Conservation (phyloP, 2,329 filamentous ascomycete species). For the Nemania bipapillata region DNA sequence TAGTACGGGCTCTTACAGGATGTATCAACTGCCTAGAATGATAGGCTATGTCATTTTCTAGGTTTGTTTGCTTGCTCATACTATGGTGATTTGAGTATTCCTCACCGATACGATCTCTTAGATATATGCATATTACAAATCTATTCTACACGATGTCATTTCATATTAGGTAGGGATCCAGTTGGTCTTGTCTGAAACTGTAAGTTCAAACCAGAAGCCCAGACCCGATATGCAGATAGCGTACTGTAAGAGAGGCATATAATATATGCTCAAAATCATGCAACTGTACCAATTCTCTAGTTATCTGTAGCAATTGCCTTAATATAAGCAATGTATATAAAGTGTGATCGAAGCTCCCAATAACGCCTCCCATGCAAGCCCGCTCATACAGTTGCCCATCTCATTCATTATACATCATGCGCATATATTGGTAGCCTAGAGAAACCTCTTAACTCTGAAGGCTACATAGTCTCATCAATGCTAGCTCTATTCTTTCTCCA, state of each 20-base stretch:
- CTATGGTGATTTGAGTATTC: no score
- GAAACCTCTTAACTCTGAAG: not conserved
- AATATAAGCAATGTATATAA: slow-evolving; percentile 21
- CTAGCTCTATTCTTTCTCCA: slow-evolving; percentile 72
- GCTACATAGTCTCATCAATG: not conserved
- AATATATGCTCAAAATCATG: not conserved
- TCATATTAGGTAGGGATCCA: not conserved
- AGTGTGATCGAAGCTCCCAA: slow-evolving; percentile 25
- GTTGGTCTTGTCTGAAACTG: no score
- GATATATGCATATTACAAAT: no score
- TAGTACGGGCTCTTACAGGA: no score
- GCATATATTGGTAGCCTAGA: not conserved
- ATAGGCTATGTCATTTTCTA: no score
- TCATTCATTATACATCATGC: slow-evolving; percentile 26
- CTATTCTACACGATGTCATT: no score
- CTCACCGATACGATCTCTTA: no score
- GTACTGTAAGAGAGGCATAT: not conserved
- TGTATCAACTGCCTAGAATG: no score
- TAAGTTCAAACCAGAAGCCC: no score
- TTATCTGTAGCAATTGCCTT: not conserved
- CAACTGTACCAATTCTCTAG: not conserved
- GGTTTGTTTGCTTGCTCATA: no score
- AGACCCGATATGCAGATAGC: no score
- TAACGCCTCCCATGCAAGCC: slow-evolving; percentile 39
- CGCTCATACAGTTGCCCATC: slow-evolving; percentile 28